A percentile compares a stretch with the other conserved stretches of the same genome.
These are phyloP conservation scores for Roridomyces roridus DNA, from an alignment of 768 basidiomycete genomes.

Conservation along the genomic window DNA sequence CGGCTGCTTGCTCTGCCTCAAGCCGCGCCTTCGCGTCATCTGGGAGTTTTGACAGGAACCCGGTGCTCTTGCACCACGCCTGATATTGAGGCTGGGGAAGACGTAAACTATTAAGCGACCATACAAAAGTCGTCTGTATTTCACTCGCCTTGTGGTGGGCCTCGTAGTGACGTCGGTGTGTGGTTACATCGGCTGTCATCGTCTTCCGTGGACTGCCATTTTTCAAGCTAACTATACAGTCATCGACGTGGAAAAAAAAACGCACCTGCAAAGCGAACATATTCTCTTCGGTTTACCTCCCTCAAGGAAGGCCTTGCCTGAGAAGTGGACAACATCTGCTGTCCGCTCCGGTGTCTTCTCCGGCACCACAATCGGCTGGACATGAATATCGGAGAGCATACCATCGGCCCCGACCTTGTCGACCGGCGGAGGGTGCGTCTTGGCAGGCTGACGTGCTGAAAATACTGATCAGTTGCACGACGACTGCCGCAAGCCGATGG, in stretches of 20 bases:
- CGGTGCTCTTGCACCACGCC: constrained; percentile 10
- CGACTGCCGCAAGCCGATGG: no score
- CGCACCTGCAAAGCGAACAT: background rate
- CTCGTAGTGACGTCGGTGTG: background rate
- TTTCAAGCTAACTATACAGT: no score
- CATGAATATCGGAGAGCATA: no score
- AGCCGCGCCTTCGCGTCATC: constrained; percentile 26
- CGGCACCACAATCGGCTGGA: no score
- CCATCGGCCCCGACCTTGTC: no score
- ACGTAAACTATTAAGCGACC: no score
- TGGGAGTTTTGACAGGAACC: constrained; percentile 37
- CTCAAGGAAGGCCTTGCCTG: background rate
- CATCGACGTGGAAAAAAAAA: no score
- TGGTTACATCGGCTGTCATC: background rate
- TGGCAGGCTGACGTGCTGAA: no score
- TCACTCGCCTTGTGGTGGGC: background rate
- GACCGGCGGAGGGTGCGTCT: no score
- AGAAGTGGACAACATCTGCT: constrained; percentile 8
- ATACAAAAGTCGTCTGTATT: background rate
- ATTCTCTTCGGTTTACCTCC: background rate
- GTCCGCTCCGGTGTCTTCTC: no score
- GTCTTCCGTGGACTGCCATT: no score
- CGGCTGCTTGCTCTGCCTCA: constrained; percentile 23
- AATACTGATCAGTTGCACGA: no score
- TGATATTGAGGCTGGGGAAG: background rate